phyloP scores from a whole-genome alignment of 345 rosid species.

The Viola odorata region DNA sequence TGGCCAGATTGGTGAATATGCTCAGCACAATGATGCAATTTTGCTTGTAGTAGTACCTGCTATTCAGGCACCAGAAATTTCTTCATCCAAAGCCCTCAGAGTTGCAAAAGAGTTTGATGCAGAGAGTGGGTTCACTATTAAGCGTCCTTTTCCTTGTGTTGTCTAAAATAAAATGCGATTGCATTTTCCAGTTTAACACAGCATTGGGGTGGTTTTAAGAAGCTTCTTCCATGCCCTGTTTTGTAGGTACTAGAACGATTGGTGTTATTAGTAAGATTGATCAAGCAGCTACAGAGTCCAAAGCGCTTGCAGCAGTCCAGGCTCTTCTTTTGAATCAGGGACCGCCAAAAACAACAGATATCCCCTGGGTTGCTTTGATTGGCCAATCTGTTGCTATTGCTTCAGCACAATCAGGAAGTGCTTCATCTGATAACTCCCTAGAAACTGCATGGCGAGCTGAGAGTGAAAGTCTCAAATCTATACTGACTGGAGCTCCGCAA shows the following conservation, averaged over 20 bases:
- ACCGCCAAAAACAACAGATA: conserved; percentile 85
- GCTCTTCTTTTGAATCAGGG: conserved; percentile 90
- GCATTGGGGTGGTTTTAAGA: no score
- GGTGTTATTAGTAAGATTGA: conserved; percentile 91
- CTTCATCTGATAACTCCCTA: conserved; percentile 69
- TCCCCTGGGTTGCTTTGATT: conserved; percentile 96
- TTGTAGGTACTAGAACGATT: conserved; percentile 87
- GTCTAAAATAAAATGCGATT: no score
- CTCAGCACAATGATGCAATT: conserved; percentile 83
- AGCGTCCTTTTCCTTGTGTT: background rate
- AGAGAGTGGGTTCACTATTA: conserved; percentile 49
- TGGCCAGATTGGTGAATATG: conserved; percentile 67
- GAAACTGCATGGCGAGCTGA: conserved; percentile 99
- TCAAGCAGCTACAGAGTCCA: conserved; percentile 80
- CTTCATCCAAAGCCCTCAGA: conserved; percentile 84
- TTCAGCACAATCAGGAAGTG: conserved; percentile 71
- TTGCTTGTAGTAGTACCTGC: conserved; percentile 89
- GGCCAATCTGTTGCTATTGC: conserved; percentile 95
- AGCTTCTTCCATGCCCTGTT: background rate
- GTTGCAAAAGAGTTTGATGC: conserved; percentile 90
- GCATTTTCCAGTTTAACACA: no score
- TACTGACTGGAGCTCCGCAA: conserved; percentile 78
- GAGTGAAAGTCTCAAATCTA: conserved; percentile 80
- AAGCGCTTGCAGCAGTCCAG: conserved; percentile 96
- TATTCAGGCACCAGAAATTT: conserved; percentile 79